These are phyloP conservation scores for Lachancea cidri DNA, from an alignment of 805 yeast species.

Conservation along the genomic window DNA sequence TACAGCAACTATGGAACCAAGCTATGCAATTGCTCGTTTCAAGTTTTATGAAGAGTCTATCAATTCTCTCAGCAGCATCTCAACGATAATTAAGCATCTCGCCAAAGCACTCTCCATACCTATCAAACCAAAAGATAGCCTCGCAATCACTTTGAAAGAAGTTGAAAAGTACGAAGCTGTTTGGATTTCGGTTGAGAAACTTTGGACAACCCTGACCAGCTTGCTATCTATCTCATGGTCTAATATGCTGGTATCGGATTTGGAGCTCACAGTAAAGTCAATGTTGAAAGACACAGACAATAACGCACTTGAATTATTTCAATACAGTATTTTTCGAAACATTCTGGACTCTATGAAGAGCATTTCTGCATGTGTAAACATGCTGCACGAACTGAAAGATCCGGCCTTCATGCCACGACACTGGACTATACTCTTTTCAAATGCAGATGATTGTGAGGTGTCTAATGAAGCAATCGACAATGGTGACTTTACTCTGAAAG, in stretches of 20 bases:
- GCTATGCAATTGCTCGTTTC: slow-evolving; percentile 40
- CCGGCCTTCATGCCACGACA: slow-evolving; percentile 61
- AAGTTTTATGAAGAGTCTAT: slow-evolving; percentile 28
- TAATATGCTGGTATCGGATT: not conserved
- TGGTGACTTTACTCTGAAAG: slow-evolving; percentile 42
- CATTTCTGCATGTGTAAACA: slow-evolving; percentile 12
- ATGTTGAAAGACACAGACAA: slow-evolving; percentile 2
- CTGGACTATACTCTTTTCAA: slow-evolving; percentile 48
- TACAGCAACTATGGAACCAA: slow-evolving; percentile 39
- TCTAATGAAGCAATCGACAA: slow-evolving; percentile 17
- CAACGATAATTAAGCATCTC: slow-evolving; percentile 21
- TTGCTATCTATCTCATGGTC: slow-evolving; percentile 12
- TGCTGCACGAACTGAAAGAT: slow-evolving; percentile 45
- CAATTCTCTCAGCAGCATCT: slow-evolving; percentile 20
- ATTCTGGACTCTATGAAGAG: slow-evolving; percentile 4
- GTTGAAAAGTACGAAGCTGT: slow-evolving; percentile 7
- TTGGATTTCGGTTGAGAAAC: slow-evolving; percentile 9
- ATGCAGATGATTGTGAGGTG: slow-evolving; percentile 19
- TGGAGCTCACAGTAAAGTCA: not conserved
- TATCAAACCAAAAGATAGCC: slow-evolving; percentile 13
- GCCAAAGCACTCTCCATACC: slow-evolving; percentile 34
- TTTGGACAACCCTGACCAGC: slow-evolving; percentile 8
- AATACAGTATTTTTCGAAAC: slow-evolving; percentile 7
- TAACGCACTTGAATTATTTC: slow-evolving; percentile 3
- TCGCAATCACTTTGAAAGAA: slow-evolving; percentile 6